Percentiles rank a stretch among this genome's conserved stretches.
phyloP scores from a whole-genome alignment of 176 grass and related monocot genomes.

The Rhynchospora breviuscula region DNA sequence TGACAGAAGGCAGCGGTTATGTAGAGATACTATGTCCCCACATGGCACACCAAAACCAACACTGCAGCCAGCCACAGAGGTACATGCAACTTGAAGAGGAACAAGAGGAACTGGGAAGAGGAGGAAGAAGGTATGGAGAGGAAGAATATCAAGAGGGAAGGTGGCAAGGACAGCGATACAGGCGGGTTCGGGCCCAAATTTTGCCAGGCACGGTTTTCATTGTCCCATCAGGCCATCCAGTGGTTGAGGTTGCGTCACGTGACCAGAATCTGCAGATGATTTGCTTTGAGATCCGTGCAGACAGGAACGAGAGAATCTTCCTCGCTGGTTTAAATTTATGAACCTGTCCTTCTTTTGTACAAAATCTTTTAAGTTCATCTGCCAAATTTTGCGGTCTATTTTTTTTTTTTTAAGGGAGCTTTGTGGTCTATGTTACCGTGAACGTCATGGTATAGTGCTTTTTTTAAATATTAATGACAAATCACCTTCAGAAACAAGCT shows the following conservation, averaged over 20 bases:
- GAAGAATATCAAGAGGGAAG: neutral
- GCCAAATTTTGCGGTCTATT: too few species aligned
- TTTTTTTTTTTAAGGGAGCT: too few species aligned
- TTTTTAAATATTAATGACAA: neutral
- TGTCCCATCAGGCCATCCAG: conserved; percentile 37
- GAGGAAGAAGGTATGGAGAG: neutral
- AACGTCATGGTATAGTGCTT: neutral
- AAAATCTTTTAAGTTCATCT: too few species aligned
- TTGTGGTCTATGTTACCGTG: too few species aligned
- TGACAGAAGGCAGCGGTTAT: conserved; percentile 41
- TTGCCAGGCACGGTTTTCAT: conserved; percentile 38
- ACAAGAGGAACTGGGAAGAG: neutral
- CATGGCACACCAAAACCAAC: neutral
- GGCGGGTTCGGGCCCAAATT: conserved; percentile 28
- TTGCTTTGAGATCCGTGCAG: conserved; percentile 37
- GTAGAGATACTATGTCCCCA: conserved; percentile 75
- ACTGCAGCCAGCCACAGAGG: neutral
- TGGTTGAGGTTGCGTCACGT: conserved; percentile 33
- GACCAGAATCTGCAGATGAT: conserved; percentile 36
- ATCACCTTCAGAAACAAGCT: neutral
- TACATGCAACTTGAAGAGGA: neutral
- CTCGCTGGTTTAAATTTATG: conserved; percentile 23
- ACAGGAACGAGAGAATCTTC: conserved; percentile 45
- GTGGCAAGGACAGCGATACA: conserved; percentile 9
- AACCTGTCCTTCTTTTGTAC: neutral